Evolutionary conservation across 169 alveolate genomes (phyloP), one percentile per base, ranked within the genome.

Genomic region (Plasmodium billcollinsi): DNA sequence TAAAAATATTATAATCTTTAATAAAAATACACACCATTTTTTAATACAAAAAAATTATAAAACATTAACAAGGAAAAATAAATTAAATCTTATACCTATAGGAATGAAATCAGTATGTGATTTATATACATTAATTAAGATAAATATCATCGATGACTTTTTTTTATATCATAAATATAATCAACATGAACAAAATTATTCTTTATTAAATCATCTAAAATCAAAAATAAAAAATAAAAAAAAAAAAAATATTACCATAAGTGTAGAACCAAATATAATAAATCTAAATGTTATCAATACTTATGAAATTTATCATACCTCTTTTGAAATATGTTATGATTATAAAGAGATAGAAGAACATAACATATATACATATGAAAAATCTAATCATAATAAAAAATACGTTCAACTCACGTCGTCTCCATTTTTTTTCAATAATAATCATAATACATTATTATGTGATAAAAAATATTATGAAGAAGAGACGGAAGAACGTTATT

Each of bases 31-130:
- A 75, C 47, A 65, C n/a, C 20, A 76, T 50, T 4, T 49, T 54
- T 20, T 76, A 24, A 56, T 65, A 43, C 24, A 63, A 24, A 76
- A 58, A 43, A 8, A 52, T n/a, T 76, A 76, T 76, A n/a, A 26
- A n/a, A 76, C 89, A 15, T 76, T 76, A 43, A 76, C 70, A 14
- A 12, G n/a, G 2, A 24, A 39, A 45, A 69, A 29, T 0, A 21
- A 29, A 14, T 29, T 21, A 24, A 43, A 3, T 3, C 33, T 63
- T 9, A n/a, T 43, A 18, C 29, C 39, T 18, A 7, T 65, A 14
- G 89, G 89, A 1, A 63, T 63, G 52, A 76, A 50, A 65, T 14
- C 66, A 0, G 6, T 20, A 7, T 76, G 89, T 8, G 75, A 76
- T 49, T 50, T 76, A 52, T 43, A 65, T 49, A 63, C 20, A 33